Conservation (phyloP, 2,329 filamentous ascomycete genomes). For the Claviceps sp. region DNA sequence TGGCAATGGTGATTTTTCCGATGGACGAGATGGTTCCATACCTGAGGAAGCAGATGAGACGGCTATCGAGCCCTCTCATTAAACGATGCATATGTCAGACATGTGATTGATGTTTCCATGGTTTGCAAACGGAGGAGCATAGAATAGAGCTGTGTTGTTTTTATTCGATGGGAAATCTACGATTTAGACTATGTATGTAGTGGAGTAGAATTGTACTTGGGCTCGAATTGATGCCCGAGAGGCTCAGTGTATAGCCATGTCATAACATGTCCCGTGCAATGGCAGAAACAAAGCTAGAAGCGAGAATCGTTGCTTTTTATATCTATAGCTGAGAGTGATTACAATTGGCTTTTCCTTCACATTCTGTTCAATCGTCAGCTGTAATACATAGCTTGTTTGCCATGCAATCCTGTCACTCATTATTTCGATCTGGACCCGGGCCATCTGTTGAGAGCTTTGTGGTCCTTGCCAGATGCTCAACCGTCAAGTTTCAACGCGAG, state of each 20-base stretch:
- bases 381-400: too few relatives aligned
- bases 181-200: not conserved
- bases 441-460: too few relatives aligned
- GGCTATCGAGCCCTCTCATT: slow-evolving; percentile 9
- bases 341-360: too few relatives aligned
- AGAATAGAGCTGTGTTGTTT: slow-evolving; percentile 4
- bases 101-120: slow-evolving; percentile 3
- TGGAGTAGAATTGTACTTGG: not conserved
- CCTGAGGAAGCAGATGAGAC: slow-evolving; percentile 40
- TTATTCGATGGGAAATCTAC: not conserved
- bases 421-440: too few relatives aligned
- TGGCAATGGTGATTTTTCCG: slow-evolving; percentile 28
- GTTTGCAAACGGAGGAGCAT: not conserved
- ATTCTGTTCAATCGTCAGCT: too few relatives aligned
- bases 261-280: not conserved
- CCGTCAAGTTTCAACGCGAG: too few relatives aligned
- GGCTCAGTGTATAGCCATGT: not conserved
- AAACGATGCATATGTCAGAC: slow-evolving; percentile 1
- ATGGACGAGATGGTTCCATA: slow-evolving; percentile 33
- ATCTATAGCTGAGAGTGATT: too few relatives aligned
- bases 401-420: too few relatives aligned
- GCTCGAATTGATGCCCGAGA: not conserved
- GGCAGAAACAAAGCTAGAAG: too few relatives aligned
- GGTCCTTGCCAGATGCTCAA: too few relatives aligned
- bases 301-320: too few relatives aligned